Conservation (phyloP, 768 basidiomycete genomes). For the Boletus rex-veris region DNA sequence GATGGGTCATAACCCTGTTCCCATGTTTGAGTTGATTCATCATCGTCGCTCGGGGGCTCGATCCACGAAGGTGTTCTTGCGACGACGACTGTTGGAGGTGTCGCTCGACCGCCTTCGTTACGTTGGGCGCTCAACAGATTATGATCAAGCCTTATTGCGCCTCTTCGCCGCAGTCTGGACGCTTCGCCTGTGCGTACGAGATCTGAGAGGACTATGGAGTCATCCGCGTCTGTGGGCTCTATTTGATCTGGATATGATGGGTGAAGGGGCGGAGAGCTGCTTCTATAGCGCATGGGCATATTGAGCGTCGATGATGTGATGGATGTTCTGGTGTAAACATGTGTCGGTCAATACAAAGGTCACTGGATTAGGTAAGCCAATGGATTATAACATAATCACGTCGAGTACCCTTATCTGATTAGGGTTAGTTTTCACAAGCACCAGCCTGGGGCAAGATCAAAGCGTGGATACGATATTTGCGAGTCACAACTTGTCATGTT, state of each 20-base stretch:
- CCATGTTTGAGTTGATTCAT: constrained; percentile 33
- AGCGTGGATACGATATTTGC: too few species aligned
- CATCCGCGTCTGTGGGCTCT: constrained; percentile 52
- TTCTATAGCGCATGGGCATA: constrained; percentile 34
- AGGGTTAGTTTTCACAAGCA: too few species aligned
- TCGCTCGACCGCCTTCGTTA: constrained; percentile 22
- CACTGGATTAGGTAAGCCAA: constrained; percentile 9
- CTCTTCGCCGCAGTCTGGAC: constrained; percentile 67
- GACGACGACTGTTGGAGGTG: constrained; percentile 27
- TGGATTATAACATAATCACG: neutral
- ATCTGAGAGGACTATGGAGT: constrained; percentile 69
- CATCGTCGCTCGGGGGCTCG: constrained; percentile 31
- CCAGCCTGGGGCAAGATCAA: too few species aligned
- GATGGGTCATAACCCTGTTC: constrained; percentile 32
- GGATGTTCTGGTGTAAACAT: constrained; percentile 17
- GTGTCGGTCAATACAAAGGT: neutral
- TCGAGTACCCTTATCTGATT: too few species aligned
- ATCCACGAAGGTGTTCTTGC: constrained; percentile 34
- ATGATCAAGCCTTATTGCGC: constrained; percentile 65
- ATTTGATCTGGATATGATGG: constrained; percentile 16
- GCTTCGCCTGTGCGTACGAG: constrained; percentile 72
- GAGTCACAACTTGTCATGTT: too few species aligned
- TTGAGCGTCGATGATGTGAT: constrained; percentile 20
- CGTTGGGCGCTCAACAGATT: constrained; percentile 28
- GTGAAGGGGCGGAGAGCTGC: constrained; percentile 2